phyloP scores from a whole-genome alignment of 2,329 filamentous ascomycete genomes.

The Aureobasidium melanogenum region DNA sequence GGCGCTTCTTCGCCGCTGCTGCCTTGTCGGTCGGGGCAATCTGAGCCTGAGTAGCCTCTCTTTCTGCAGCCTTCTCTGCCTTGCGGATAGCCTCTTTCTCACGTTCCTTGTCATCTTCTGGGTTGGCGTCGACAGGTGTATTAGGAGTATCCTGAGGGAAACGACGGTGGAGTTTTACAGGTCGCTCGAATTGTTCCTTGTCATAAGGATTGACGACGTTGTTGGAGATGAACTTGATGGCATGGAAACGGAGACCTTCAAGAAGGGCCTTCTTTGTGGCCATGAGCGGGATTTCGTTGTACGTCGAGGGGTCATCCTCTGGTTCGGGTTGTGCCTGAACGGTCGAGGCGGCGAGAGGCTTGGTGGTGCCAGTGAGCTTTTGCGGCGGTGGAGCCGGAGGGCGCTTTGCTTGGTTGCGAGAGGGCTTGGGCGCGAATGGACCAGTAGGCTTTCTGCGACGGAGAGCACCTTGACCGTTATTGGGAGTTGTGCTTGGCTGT shows the following conservation, averaged over 20 bases:
- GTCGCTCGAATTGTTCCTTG: slow-evolving; percentile 74
- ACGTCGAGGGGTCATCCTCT: slow-evolving; percentile 19
- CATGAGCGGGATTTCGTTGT: slow-evolving; percentile 58
- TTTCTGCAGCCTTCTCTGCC: slow-evolving; percentile 75
- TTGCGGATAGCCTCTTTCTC: slow-evolving; percentile 50
- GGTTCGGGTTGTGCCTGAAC: slow-evolving; percentile 9
- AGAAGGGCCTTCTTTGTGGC: slow-evolving; percentile 74
- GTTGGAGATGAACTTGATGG: slow-evolving; percentile 63
- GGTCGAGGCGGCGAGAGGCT: not conserved
- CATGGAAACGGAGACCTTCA: slow-evolving; percentile 74
- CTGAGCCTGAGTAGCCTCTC: slow-evolving; percentile 79
- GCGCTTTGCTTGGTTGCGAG: not conserved
- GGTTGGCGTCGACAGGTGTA: slow-evolving; percentile 28
- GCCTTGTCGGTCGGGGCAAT: slow-evolving; percentile 75
- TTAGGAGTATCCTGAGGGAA: slow-evolving; percentile 64
- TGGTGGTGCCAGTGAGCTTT: slow-evolving; percentile 10
- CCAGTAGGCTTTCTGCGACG: slow-evolving; percentile 27
- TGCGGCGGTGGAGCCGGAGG: slow-evolving; percentile 12
- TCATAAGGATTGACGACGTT: slow-evolving; percentile 54
- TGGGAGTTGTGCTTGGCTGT: slow-evolving; percentile 26
- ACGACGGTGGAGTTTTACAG: slow-evolving; percentile 79
- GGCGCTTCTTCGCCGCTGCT: slow-evolving; percentile 46
- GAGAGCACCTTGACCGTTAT: slow-evolving; percentile 25
- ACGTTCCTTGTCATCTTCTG: slow-evolving; percentile 57
- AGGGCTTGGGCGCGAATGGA: slow-evolving; percentile 6